phyloP scores from a whole-genome alignment of 2,329 filamentous ascomycete genomes.

The Hirsutella thompsonii region DNA sequence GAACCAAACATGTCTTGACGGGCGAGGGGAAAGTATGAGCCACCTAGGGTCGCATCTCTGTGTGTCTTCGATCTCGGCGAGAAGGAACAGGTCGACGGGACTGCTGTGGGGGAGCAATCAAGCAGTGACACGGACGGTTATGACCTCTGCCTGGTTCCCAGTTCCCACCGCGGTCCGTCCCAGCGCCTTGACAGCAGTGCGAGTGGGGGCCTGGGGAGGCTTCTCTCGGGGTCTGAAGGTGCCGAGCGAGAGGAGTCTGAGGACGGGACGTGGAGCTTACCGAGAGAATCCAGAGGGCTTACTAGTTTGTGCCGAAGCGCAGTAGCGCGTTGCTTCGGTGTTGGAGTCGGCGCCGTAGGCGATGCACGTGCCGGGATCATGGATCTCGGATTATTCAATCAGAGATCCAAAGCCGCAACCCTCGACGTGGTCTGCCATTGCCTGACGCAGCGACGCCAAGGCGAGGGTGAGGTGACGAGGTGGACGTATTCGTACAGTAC shows the following conservation, averaged over 20 bases:
- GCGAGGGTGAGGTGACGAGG: too few relatives aligned
- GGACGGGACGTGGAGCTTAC: neutral
- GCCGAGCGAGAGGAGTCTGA: neutral
- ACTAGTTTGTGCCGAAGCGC: neutral
- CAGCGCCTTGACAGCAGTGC: neutral
- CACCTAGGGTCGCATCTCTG: too few relatives aligned
- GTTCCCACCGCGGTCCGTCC: neutral
- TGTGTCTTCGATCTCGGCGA: neutral
- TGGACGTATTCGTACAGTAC: too few relatives aligned
- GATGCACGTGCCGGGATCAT: slow-evolving; percentile 11
- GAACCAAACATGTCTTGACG: too few relatives aligned
- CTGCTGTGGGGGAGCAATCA: neutral
- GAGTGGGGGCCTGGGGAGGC: too few relatives aligned
- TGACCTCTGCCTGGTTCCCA: neutral
- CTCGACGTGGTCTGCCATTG: neutral
- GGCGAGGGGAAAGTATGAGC: too few relatives aligned
- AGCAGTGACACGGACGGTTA: neutral
- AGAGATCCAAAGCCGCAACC: slow-evolving; percentile 10
- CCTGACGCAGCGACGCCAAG: too few relatives aligned
- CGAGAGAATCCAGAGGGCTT: neutral
- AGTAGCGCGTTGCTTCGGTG: neutral
- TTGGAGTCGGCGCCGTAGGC: neutral
- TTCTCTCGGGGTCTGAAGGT: neutral
- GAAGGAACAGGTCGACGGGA: neutral
- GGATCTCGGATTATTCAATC: slow-evolving; percentile 14